A percentile compares a stretch with the other conserved stretches of the same genome.
phyloP scores from a whole-genome alignment of 2,329 filamentous ascomycete genomes.

The Ophiostoma sp. region DNA sequence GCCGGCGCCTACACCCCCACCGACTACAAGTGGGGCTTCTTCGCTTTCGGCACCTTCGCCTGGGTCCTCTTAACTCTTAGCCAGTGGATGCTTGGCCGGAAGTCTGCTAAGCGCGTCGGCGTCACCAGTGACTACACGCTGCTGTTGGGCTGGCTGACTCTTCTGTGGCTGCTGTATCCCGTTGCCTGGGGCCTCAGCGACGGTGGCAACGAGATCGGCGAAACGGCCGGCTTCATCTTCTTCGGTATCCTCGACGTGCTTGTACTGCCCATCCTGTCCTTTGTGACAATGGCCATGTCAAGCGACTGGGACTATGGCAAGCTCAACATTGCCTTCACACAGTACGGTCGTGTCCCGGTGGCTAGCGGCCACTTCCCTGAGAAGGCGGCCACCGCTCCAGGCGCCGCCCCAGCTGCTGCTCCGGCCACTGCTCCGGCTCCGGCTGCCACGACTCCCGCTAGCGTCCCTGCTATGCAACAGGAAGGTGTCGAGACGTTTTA shows the following conservation, averaged over 20 bases:
- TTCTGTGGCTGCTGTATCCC: slow-evolving; percentile 56
- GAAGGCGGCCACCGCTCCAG: slow-evolving; percentile 41
- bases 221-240: slow-evolving; percentile 50
- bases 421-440: slow-evolving; percentile 28
- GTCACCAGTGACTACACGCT: slow-evolving; percentile 47
- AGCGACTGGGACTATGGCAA: slow-evolving; percentile 52
- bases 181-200: slow-evolving; percentile 55
- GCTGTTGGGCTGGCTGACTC: slow-evolving; percentile 50
- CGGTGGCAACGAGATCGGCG: slow-evolving; percentile 52
- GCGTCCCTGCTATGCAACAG: neutral
- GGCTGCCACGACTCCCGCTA: neutral
- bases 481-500: neutral
- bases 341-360: slow-evolving; percentile 53
- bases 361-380: slow-evolving; percentile 47
- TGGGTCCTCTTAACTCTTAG: slow-evolving; percentile 48
- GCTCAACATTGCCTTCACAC: slow-evolving; percentile 55
- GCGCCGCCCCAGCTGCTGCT: slow-evolving; percentile 30
- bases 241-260: slow-evolving; percentile 56
- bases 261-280: slow-evolving; percentile 46
- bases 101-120: slow-evolving; percentile 44
- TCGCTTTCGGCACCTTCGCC: slow-evolving; percentile 51
- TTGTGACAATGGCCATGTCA: slow-evolving; percentile 47
- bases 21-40: slow-evolving; percentile 61
- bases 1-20: slow-evolving; percentile 49
- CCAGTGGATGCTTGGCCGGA: slow-evolving; percentile 45